A percentile compares a stretch with the other conserved stretches of the same genome.
Evolutionary conservation across 1,139 yeast genomes (phyloP).

Genomic region (Taphrina sp.): DNA sequence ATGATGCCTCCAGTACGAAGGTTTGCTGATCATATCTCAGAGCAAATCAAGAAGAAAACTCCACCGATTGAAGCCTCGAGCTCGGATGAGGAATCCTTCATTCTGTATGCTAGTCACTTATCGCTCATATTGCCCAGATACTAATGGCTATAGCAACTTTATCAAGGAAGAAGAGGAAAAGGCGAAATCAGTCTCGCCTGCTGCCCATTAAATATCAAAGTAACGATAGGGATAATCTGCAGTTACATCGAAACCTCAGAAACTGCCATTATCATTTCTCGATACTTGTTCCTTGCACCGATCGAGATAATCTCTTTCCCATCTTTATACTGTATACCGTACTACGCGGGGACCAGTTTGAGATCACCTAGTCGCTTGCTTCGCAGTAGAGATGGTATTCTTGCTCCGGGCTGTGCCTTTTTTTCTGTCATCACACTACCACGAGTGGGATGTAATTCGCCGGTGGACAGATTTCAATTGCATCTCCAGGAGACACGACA

Average conservation of each 20-base stretch:
- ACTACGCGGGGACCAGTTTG: too few species aligned
- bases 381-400: too few species aligned
- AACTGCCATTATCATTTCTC: too few species aligned
- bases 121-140: neutral
- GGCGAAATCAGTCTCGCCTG: conserved; percentile 24
- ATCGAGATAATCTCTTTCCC: too few species aligned
- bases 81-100: conserved; percentile 30
- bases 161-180: conserved; percentile 32
- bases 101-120: conserved; percentile 6
- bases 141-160: conserved; percentile 8
- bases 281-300: too few species aligned
- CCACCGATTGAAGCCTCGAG: conserved; percentile 30
- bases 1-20: neutral
- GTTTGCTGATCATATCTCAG: neutral
- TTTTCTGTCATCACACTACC: conserved; percentile 17
- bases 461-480: conserved; percentile 3
- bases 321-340: too few species aligned
- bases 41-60: conserved; percentile 23
- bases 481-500: conserved; percentile 3
- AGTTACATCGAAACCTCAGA: too few species aligned
- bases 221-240: too few species aligned
- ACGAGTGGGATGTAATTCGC: neutral
- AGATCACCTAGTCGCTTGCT: too few species aligned
- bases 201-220: conserved; percentile 29
- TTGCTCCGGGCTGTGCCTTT: too few species aligned